A percentile compares a stretch with the other conserved stretches of the same genome.
phyloP scores from a whole-genome alignment of 2,329 filamentous ascomycete species.

The Fusarium anguioides region DNA sequence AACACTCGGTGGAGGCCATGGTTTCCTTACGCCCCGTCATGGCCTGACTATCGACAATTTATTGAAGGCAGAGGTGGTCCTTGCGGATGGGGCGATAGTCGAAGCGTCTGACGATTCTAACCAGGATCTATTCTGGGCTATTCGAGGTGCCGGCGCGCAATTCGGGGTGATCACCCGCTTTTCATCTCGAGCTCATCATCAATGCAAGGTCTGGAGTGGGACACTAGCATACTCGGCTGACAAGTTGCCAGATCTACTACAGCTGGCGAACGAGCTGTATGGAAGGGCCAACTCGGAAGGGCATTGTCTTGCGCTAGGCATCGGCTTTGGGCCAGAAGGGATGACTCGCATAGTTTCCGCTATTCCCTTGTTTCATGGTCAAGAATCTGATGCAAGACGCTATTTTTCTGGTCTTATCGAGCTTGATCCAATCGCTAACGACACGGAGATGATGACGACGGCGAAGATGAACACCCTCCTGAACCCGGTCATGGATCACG shows the following conservation, averaged over 20 bases:
- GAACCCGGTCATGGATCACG: constrained; percentile 42
- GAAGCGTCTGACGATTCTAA: constrained; percentile 54
- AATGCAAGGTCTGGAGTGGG: constrained; percentile 49
- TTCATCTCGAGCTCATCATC: constrained; percentile 42
- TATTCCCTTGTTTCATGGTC: constrained; percentile 39
- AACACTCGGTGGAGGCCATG: constrained; percentile 68
- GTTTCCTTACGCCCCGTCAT: constrained; percentile 64
- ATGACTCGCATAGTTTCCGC: constrained; percentile 26
- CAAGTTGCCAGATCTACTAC: constrained; percentile 41
- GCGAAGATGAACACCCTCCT: constrained; percentile 41
- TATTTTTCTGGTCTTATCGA: constrained; percentile 39
- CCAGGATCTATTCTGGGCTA: constrained; percentile 60
- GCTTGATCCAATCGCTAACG: constrained; percentile 9
- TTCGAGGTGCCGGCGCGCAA: constrained; percentile 59
- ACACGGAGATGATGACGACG: constrained; percentile 34
- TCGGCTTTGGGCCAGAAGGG: constrained; percentile 38
- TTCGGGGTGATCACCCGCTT: constrained; percentile 58
- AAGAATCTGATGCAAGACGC: constrained; percentile 18
- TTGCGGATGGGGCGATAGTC: constrained; percentile 51
- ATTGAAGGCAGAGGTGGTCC: constrained; percentile 53
- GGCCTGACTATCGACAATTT: constrained; percentile 63
- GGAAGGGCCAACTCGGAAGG: constrained; percentile 24
- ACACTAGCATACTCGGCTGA: constrained; percentile 41
- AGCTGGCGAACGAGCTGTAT: constrained; percentile 39
- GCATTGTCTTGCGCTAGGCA: constrained; percentile 41